Conservation (phyloP, 2,329 filamentous ascomycete species). For the Aspergillus fructus region DNA sequence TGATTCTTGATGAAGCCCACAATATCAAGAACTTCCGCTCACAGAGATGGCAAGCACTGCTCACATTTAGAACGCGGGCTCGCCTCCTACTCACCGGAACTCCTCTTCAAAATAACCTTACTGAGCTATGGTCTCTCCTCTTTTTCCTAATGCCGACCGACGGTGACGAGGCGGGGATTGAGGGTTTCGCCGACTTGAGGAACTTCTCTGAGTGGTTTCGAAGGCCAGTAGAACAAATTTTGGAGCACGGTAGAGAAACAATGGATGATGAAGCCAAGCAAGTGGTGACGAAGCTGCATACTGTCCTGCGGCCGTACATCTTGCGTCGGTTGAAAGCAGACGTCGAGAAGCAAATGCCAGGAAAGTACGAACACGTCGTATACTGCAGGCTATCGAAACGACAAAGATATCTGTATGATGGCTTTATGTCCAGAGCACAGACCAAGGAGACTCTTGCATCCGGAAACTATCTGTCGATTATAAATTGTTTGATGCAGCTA, state of each 20-base stretch:
- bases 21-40: conserved; percentile 99
- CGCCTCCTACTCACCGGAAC: conserved; percentile 89
- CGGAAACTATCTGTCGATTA: conserved; percentile 96
- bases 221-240: conserved; percentile 90
- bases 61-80: conserved; percentile 88
- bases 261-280: conserved; percentile 92
- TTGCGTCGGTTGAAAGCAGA: conserved; percentile 89
- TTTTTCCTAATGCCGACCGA: conserved; percentile 95
- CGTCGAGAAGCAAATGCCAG: conserved; percentile 98
- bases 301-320: conserved; percentile 87
- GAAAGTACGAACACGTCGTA: conserved; percentile 95
- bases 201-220: conserved; percentile 97
- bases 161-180: conserved; percentile 69
- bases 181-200: conserved; percentile 89
- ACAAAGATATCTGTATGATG: conserved; percentile 93
- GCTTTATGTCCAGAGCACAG: conserved; percentile 86
- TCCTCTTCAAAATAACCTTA: conserved; percentile 93
- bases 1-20: conserved; percentile 96
- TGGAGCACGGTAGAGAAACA: conserved; percentile 89
- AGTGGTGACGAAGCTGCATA: conserved; percentile 90
- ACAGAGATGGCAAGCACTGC: conserved; percentile 90
- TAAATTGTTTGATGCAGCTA: conserved; percentile 96
- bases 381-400: conserved; percentile 94
- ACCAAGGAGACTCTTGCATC: conserved; percentile 85
- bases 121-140: conserved; percentile 92